Evolutionary conservation across 1,284 basidiomycete species (phyloP), one percentile per base, ranked within the genome.

Genomic region (Irpex sp.): DNA sequence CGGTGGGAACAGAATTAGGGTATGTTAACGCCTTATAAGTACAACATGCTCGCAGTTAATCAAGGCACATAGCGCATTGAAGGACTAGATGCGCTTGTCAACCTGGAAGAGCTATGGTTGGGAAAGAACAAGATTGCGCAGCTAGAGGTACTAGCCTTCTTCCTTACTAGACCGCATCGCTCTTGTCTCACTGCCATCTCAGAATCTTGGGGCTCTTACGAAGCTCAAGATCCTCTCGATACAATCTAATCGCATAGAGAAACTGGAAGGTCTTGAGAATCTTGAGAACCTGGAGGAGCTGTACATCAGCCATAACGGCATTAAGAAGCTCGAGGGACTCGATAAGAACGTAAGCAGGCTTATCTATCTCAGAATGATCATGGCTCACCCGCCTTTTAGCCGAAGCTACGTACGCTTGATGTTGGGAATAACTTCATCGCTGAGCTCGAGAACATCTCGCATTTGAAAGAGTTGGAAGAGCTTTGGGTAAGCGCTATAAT

Each of bases 61-160:
- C 52, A 58, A 57, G 53, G 57, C 54, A 42, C 35, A 23, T 64
- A 96, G 93, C 84, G 81, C 75, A 96, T 99, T 64, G 94, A 98
- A 72, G 90, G 92, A 58, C 74, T 97, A 10, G 92, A 92, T n/a
- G 81, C 84, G 6, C 78, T 97, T 51, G 82, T 85, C 0, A 91
- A 91, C 63, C 77, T 99, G 8, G 91, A 95, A 66, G 95, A 98
- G 68, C 79, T 99, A 1, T 99, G 96, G 95, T 76, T 98, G 4
- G 96, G 96, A 9, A 99, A 99, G 80, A 99, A 99, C 75, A 98
- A 98, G 77, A 94, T 99, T 64, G 77, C 88, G 4, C 87, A 85
- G 72, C 80, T 99, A 1, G 90, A 96, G 79, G 93, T 91, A 63
- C 42, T 73, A 66, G 36, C 7, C n/a, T 10, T 60, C 19, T 59